Conservation (phyloP, 306 rosid genomes). For the Luffa acutangula region DNA sequence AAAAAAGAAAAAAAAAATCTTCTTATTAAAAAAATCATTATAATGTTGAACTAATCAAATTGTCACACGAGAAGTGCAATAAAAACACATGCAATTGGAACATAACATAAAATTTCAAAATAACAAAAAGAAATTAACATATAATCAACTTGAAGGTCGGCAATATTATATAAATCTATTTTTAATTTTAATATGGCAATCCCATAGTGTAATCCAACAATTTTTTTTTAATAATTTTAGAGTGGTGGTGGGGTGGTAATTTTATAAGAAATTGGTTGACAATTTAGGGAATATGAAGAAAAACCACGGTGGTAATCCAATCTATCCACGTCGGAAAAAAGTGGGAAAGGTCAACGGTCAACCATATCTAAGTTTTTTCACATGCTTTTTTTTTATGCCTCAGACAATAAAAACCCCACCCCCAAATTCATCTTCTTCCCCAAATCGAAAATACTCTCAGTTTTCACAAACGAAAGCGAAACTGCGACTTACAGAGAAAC, state of each 20-base stretch:
- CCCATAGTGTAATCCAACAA: not conserved
- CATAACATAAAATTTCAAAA: not conserved
- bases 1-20: not conserved
- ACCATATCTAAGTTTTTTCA: not conserved
- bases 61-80: not conserved
- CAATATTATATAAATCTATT: not conserved
- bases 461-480: not conserved
- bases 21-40: not conserved
- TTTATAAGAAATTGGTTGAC: not conserved
- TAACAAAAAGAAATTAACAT: not conserved
- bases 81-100: not conserved
- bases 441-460: not conserved
- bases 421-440: not conserved
- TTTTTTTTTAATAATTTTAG: not conserved
- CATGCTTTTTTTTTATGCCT: not conserved
- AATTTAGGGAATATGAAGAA: not conserved
- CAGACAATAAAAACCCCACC: constrained; percentile 6
- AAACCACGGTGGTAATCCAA: constrained; percentile 17
- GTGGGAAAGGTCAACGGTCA: constrained; percentile 45
- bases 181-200: not conserved
- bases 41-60: not conserved
- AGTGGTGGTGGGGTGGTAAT: not conserved
- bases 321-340: constrained; percentile 31
- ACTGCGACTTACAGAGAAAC: not conserved
- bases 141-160: not conserved